A percentile compares a stretch with the other conserved stretches of the same genome.
These are phyloP conservation scores for Irpex sp. DNA, from an alignment of 1,284 basidiomycete genomes.

Conservation along the genomic window DNA sequence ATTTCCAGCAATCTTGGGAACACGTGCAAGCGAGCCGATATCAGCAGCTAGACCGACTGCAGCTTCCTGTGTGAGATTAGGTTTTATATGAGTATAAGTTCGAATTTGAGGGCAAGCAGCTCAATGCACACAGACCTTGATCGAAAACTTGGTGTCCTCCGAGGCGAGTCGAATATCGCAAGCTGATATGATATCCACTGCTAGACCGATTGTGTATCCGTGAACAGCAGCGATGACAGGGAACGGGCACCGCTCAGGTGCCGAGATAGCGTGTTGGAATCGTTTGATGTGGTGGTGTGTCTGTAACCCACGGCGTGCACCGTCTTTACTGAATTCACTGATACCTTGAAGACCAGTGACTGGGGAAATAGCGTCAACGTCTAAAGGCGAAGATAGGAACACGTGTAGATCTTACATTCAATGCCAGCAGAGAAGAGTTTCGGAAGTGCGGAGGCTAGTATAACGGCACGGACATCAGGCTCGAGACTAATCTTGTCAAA, in stretches of 20 bases:
- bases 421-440: conserved; percentile 82
- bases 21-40: conserved; percentile 83
- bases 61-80: conserved; percentile 60
- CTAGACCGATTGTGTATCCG: conserved; percentile 75
- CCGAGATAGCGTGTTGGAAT: conserved; percentile 73
- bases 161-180: conserved; percentile 83
- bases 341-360: conserved; percentile 24
- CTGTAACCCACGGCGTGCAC: conserved; percentile 51
- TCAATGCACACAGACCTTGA: conserved; percentile 53
- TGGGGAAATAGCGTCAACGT: too few relatives aligned
- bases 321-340: conserved; percentile 33
- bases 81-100: not conserved
- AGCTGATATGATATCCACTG: conserved; percentile 71
- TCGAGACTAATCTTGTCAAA: conserved; percentile 58
- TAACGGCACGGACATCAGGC: conserved; percentile 62
- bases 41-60: conserved; percentile 90
- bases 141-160: conserved; percentile 61
- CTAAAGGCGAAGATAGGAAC: too few relatives aligned
- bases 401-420: conserved; percentile 39
- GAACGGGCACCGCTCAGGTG: conserved; percentile 69
- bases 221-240: conserved; percentile 87
- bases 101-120: not conserved
- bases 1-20: conserved; percentile 83
- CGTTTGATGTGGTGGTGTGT: conserved; percentile 50
- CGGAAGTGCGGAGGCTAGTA: conserved; percentile 66